These are phyloP conservation scores for Myotisia sp. DNA, from an alignment of 2,329 filamentous ascomycete genomes.

Conservation along the genomic window DNA sequence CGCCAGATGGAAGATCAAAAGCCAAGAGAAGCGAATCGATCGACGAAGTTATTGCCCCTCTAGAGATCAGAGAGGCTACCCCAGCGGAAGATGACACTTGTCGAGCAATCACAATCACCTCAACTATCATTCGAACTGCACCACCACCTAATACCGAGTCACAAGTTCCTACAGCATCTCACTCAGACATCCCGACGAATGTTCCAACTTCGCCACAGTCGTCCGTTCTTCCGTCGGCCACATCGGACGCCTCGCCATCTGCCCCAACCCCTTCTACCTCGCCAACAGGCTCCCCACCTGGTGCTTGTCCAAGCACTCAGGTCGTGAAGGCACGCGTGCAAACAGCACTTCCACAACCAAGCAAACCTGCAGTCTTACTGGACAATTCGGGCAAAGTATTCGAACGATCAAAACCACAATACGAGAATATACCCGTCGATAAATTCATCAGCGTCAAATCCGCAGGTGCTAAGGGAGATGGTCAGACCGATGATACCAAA, in stretches of 20 bases:
- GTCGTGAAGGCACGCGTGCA: conserved; percentile 40
- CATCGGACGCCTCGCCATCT: conserved; percentile 7
- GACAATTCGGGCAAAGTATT: conserved; percentile 54
- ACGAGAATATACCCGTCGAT: conserved; percentile 50
- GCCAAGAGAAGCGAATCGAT: conserved; percentile 8
- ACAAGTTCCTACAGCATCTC: conserved; percentile 3
- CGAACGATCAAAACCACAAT: conserved; percentile 79
- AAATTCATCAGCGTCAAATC: conserved; percentile 73
- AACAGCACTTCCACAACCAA: conserved; percentile 38
- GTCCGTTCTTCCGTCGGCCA: conserved; percentile 5
- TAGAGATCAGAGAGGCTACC: background rate
- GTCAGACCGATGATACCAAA: conserved; percentile 69
- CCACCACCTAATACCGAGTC: conserved; percentile 4
- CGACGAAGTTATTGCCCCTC: background rate
- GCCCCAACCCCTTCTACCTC: conserved; percentile 11
- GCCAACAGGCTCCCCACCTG: conserved; percentile 4
- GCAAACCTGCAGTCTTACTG: conserved; percentile 55
- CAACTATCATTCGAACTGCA: background rate
- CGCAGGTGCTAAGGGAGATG: conserved; percentile 75
- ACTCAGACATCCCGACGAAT: conserved; percentile 2
- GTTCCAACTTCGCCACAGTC: conserved; percentile 2
- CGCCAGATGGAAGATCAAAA: conserved; percentile 13
- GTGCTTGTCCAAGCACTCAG: conserved; percentile 18
- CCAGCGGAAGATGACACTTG: background rate
- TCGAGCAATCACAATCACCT: background rate